Evolutionary conservation across 208 protist genomes (phyloP).

Genomic region (Tritrichomonas musculus): DNA sequence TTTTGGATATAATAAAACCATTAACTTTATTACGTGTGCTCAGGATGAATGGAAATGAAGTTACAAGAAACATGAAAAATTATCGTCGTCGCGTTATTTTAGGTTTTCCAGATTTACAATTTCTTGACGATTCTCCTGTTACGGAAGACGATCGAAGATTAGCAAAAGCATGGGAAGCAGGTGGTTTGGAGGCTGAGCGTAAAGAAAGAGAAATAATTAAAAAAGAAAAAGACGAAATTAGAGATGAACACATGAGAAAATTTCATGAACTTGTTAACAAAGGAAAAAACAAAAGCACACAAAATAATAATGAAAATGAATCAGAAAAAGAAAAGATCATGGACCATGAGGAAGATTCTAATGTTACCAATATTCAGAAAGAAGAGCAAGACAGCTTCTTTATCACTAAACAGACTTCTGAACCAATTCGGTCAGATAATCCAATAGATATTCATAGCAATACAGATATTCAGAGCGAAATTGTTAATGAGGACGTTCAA

Average conservation of each 20-base stretch:
- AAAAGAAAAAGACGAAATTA: not conserved
- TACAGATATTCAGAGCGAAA: no score
- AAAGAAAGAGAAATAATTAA: not conserved
- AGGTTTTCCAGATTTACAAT: conserved; percentile 39
- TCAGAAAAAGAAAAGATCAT: no score
- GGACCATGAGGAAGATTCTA: no score
- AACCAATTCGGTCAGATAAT: no score
- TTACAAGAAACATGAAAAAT: conserved; percentile 51
- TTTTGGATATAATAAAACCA: conserved; percentile 64
- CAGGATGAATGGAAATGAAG: conserved; percentile 66
- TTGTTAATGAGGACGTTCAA: no score
- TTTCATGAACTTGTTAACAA: not conserved
- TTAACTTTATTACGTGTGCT: conserved; percentile 67
- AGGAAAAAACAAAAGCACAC: no score
- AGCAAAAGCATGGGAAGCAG: conserved; percentile 40
- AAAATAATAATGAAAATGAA: no score
- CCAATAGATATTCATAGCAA: no score
- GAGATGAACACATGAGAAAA: not conserved
- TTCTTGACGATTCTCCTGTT: conserved; percentile 54
- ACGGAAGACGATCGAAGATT: conserved; percentile 46
- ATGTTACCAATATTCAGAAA: no score
- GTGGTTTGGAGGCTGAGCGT: not conserved
- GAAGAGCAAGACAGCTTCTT: no score
- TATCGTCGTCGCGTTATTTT: conserved; percentile 69
- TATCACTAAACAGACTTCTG: no score